Evolutionary conservation across 2,329 filamentous ascomycete species (phyloP).

Genomic region (Beauveria scarabaeidicola): DNA sequence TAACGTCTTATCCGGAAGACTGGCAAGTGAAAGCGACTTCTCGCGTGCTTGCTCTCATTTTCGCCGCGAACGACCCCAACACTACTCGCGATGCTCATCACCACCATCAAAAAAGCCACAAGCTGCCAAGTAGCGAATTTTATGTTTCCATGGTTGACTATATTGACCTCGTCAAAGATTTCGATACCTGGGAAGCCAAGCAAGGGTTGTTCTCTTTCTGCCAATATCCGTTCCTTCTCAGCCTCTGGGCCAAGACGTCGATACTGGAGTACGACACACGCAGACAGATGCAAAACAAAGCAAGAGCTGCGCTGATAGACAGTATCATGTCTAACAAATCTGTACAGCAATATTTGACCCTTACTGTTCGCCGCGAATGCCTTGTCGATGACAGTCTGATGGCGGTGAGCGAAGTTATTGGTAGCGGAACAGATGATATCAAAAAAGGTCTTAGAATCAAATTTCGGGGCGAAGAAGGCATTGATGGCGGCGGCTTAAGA

Average conservation of each 20-base stretch:
- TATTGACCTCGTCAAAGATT: slow-evolving; percentile 76
- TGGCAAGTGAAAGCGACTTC: slow-evolving; percentile 84
- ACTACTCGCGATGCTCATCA: slow-evolving; percentile 23
- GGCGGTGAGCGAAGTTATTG: slow-evolving; percentile 76
- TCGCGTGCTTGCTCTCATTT: slow-evolving; percentile 70
- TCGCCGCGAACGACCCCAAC: slow-evolving; percentile 64
- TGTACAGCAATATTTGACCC: slow-evolving; percentile 67
- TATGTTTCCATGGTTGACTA: slow-evolving; percentile 84
- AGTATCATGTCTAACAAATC: slow-evolving; percentile 69
- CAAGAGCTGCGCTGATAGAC: slow-evolving; percentile 83
- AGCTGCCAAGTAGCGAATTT: slow-evolving; percentile 74
- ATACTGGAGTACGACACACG: slow-evolving; percentile 83
- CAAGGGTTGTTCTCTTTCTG: slow-evolving; percentile 75
- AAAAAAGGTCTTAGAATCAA: slow-evolving; percentile 84
- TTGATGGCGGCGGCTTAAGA: slow-evolving; percentile 79
- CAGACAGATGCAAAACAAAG: slow-evolving; percentile 82
- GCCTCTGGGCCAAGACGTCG: slow-evolving; percentile 85
- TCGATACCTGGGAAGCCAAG: slow-evolving; percentile 76
- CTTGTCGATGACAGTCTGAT: slow-evolving; percentile 82
- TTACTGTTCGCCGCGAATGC: slow-evolving; percentile 75
- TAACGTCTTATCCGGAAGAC: slow-evolving; percentile 65
- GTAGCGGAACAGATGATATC: slow-evolving; percentile 71
- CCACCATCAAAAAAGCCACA: slow-evolving; percentile 44
- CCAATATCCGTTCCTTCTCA: slow-evolving; percentile 85
- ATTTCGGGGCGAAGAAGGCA: slow-evolving; percentile 81